Base-by-base conservation (phyloP, 2,329 filamentous ascomycete species). In the Pseudocercospora vitis region DNA sequence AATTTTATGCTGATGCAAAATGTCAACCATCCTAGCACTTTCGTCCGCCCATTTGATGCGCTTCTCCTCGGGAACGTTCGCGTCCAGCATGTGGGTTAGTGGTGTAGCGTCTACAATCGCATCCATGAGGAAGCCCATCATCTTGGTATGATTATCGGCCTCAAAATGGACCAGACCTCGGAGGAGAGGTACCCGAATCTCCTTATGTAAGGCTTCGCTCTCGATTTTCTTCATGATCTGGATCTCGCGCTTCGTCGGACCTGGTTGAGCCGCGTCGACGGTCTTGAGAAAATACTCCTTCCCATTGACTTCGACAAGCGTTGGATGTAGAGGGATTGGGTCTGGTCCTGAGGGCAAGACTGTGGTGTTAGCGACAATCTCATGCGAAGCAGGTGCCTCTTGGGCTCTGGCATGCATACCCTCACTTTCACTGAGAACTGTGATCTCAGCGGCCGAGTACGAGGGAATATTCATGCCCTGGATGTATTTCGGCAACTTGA, bases 401-500 rank as follows among this genome's bases (percentile, higher is more conserved):
- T 7, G 28, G 28, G 7, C 28, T 32, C 56, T 55, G 28, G n/a
- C n/a, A n/a, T n/a, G n/a, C n/a, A n/a, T n/a, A n/a, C n/a, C n/a
- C n/a, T n/a, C n/a, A n/a, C 55, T 55, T 39, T 52, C 49, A 16
- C 48, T 45, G 11, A 67, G 24, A 7, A 69, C 63, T 7, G 45
- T 59, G 21, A 70, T 50, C 3, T 68, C 66, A 9, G 55, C 49
- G 3, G 65, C 65, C 24, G 50, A 48, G 26, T 60, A 58, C 2
- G 49, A 52, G 1, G 64, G 66, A 6, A 67, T 55, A n/a, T 60
- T 48, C 21, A 69, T 55, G n/a, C 63, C 56, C 26, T 57, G 60
- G 18, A 70, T 62, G 48, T 71, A 70, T 48, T 71, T 71, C n/a
- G 68, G 69, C 1, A 71, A 52, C 2, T 58, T 52, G 37, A 70